Evolutionary conservation across 2,329 filamentous ascomycete species (phyloP).

Genomic region (Penicillium sp.): DNA sequence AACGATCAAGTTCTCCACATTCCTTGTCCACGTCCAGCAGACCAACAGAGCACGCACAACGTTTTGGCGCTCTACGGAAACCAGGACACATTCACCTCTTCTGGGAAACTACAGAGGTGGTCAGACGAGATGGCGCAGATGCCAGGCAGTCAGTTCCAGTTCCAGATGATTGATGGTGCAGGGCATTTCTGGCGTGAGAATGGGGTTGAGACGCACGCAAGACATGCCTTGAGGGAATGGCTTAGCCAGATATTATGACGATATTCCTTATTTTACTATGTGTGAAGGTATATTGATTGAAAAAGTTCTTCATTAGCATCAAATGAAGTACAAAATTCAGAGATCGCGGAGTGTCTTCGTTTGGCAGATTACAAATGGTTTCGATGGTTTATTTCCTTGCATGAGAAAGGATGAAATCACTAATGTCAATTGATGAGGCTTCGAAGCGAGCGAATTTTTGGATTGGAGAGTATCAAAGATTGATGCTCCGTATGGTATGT

Average conservation of each 20-base stretch:
- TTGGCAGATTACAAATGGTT: not conserved
- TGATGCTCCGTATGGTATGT: not conserved
- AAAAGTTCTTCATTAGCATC: not conserved
- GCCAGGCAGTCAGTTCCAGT: conserved; percentile 49
- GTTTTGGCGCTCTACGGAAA: conserved; percentile 74
- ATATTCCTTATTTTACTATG: not conserved
- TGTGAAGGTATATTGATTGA: not conserved
- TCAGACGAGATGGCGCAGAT: conserved; percentile 50
- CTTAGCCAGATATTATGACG: conserved; percentile 21
- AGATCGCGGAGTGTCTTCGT: not conserved
- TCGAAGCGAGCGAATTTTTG: not conserved
- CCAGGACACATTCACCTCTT: conserved; percentile 69
- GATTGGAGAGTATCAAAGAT: too few relatives aligned
- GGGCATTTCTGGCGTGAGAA: conserved; percentile 65
- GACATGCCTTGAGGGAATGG: conserved; percentile 44
- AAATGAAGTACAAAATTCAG: not conserved
- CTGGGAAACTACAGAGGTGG: conserved; percentile 67
- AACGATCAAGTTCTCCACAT: conserved; percentile 31
- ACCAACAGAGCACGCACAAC: conserved; percentile 55
- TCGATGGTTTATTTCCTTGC: not conserved
- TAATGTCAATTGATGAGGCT: not conserved
- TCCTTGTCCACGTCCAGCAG: conserved; percentile 48
- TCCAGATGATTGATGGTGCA: conserved; percentile 52
- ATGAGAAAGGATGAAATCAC: not conserved
- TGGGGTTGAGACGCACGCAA: conserved; percentile 46